Evolutionary conservation across 805 yeast species (phyloP), one percentile per base, ranked within the genome.

Genomic region (Yarrowia keelungensis): DNA sequence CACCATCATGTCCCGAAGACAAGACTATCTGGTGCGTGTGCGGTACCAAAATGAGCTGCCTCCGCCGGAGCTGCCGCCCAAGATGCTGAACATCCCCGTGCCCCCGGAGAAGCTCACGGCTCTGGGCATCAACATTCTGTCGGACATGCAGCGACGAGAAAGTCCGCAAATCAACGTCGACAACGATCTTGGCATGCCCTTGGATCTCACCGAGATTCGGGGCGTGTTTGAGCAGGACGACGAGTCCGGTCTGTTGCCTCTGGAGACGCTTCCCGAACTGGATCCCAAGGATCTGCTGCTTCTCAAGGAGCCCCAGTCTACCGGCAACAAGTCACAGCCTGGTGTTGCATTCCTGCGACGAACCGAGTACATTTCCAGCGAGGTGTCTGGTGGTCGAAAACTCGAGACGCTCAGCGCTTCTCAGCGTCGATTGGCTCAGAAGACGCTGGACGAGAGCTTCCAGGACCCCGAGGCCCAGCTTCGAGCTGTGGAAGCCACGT

Each of bases 21-120:
- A 80, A 71, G 84, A 81, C 71, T 81, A 78, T 69, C 76, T 81
- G 69, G 96, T 97, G 56, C 89, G 89, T 73, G 86, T 90, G 67
- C 85, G 97, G 75, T 94, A 92, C 78, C 86, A 86, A 70, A 95
- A 95, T 77, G 90, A 87, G 74, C 82, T 95, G 32, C 99, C 99
- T 7, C 93, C 97, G 1, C 98, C 98, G 10, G 89, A 94, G 32
- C 83, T 95, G 71, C 92, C 97, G 56, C 98, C 99, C 39, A 91
- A 90, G 76, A 83, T 93, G 69, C 78, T 95, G 67, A 85, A 87
- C 62, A 85, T 87, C 72, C 80, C 78, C 38, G 74, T 76, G 76
- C 76, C 80, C 78, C 73, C 82, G 74, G 84, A 84, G 65, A 76
- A 79, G 16, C 80, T 83, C 46, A 82, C 83, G 42, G 81, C 88